phyloP scores from a whole-genome alignment of 164 flowering plant species.

The Stephania cephalantha region DNA sequence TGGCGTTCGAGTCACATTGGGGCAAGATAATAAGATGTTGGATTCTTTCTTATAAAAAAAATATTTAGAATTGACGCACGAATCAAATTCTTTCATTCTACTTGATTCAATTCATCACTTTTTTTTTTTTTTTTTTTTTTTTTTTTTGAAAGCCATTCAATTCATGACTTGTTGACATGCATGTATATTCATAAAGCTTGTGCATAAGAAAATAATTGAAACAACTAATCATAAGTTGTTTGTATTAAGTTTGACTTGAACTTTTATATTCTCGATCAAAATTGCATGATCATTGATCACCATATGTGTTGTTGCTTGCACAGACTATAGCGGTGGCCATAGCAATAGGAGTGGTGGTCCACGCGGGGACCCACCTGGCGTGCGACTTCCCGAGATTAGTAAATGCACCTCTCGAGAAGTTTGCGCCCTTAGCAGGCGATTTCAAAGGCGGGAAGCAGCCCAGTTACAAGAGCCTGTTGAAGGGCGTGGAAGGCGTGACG shows the following conservation, averaged over 20 bases:
- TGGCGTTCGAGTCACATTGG: too few species aligned
- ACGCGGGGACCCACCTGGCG: constrained; percentile 67
- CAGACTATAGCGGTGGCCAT: constrained; percentile 77
- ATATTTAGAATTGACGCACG: too few species aligned
- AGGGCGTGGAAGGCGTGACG: constrained; percentile 58
- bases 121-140: too few species aligned
- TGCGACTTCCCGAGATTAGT: constrained; percentile 81
- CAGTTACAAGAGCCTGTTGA: constrained; percentile 43
- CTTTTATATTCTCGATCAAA: not conserved
- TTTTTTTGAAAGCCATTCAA: too few species aligned
- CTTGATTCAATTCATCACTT: too few species aligned
- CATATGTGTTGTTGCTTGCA: not conserved
- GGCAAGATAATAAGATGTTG: too few species aligned
- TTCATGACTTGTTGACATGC: too few species aligned
- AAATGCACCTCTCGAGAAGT: constrained; percentile 44
- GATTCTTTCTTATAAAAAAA: too few species aligned
- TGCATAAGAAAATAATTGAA: too few species aligned
- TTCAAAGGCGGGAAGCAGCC: constrained; percentile 52
- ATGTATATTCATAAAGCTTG: too few species aligned
- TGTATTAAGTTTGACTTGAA: not conserved
- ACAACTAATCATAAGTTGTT: not conserved
- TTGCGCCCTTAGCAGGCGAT: constrained; percentile 45
- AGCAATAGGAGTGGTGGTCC: constrained; percentile 48
- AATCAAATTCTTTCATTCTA: too few species aligned
- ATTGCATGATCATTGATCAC: too few species aligned